Conservation (phyloP, 2,329 filamentous ascomycete species). For the Sclerotinia borealis region DNA sequence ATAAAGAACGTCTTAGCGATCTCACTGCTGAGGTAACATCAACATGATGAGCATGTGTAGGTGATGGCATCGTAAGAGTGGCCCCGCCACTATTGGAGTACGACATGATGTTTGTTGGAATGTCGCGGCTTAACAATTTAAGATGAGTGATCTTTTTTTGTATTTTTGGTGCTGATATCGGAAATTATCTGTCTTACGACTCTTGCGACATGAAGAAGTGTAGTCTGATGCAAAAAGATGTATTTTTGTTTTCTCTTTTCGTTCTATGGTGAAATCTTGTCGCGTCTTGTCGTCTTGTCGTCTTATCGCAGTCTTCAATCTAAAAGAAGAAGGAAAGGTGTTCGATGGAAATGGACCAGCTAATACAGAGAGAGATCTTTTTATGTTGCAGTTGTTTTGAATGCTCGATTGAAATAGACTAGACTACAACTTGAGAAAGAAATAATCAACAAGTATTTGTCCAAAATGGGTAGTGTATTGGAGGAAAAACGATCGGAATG, state of each 20-base stretch:
- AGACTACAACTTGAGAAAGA: slow-evolving; percentile 3
- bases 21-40: slow-evolving; percentile 77
- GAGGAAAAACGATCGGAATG: slow-evolving; percentile 9
- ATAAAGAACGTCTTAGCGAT: slow-evolving; percentile 79
- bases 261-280: neutral
- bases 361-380: slow-evolving; percentile 8
- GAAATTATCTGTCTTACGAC: slow-evolving; percentile 11
- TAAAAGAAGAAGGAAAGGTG: neutral
- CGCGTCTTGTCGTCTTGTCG: neutral
- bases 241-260: slow-evolving; percentile 5
- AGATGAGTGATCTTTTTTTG: slow-evolving; percentile 1
- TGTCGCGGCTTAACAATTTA: slow-evolving; percentile 17
- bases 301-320: neutral
- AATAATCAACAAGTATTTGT: slow-evolving; percentile 8
- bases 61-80: slow-evolving; percentile 80
- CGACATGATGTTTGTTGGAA: slow-evolving; percentile 41
- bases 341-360: neutral
- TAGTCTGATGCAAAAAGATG: slow-evolving; percentile 1
- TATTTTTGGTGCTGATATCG: neutral
- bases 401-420: slow-evolving; percentile 45
- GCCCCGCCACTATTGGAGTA: slow-evolving; percentile 60
- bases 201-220: slow-evolving; percentile 12
- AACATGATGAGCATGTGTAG: slow-evolving; percentile 74
- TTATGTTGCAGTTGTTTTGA: slow-evolving; percentile 1
- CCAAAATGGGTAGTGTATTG: slow-evolving; percentile 9